A percentile compares a stretch with the other conserved stretches of the same genome.
Conservation (phyloP, 768 basidiomycete species). For the Guyanaporus albipodus region DNA sequence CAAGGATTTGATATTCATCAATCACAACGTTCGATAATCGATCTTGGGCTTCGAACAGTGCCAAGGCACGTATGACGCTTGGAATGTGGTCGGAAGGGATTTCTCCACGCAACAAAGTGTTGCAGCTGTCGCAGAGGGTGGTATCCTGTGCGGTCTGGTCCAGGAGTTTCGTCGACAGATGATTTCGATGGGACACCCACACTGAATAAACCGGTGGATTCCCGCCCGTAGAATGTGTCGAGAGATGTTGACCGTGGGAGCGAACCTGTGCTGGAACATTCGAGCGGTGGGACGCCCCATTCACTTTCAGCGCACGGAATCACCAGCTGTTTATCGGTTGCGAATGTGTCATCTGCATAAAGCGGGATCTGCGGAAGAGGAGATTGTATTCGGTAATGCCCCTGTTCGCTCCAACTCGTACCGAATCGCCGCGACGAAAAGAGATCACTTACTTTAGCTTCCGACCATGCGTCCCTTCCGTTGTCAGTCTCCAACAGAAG, state of each 20-base stretch:
- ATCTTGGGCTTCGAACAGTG: slow-evolving; percentile 15
- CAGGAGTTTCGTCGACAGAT: neutral
- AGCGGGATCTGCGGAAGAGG: neutral
- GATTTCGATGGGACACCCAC: slow-evolving; percentile 1
- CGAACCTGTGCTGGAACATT: neutral
- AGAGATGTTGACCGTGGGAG: neutral
- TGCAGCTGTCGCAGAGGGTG: slow-evolving; percentile 13
- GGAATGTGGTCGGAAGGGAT: slow-evolving; percentile 21
- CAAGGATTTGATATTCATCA: slow-evolving; percentile 13
- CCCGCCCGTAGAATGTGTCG: slow-evolving; percentile 1
- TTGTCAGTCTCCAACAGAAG: neutral
- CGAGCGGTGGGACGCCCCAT: neutral
- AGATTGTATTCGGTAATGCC: neutral
- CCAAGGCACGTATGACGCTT: slow-evolving; percentile 19
- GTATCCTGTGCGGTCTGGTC: slow-evolving; percentile 7
- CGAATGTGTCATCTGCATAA: neutral
- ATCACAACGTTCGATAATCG: neutral
- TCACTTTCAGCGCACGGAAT: neutral
- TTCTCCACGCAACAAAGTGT: slow-evolving; percentile 11
- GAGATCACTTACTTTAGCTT: slow-evolving; percentile 4
- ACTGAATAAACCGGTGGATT: slow-evolving; percentile 6
- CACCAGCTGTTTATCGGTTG: neutral
- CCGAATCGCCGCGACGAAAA: neutral
- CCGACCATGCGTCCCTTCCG: neutral
- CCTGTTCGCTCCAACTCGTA: slow-evolving; percentile 1